Base-by-base conservation (phyloP, 768 basidiomycete species). In the Cubamyces sp. region DNA sequence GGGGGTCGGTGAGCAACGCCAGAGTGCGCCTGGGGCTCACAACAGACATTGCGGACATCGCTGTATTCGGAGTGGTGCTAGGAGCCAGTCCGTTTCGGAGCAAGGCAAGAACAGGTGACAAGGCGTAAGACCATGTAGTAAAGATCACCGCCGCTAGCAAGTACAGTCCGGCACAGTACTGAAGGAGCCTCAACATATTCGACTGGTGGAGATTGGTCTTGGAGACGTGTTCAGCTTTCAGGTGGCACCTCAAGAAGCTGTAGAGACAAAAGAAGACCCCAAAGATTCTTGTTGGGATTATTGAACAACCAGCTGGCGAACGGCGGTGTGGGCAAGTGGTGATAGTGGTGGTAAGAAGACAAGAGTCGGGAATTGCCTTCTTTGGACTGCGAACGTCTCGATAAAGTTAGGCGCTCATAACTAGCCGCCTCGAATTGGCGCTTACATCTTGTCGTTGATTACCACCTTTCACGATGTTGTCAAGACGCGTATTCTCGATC, bases 81-180 rank as follows among this genome's bases (percentile, higher is more conserved):
- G 26, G 18, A 30, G 25, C 9, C 54, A 46, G 39, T 51, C 25
- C 3, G 28, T 6, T 8, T 42, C 39, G 25, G 9, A 34, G 34
- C 34, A 34, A 34, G 6, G 34, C 11, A 1, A 54, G 26, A 8
- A 66, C 18, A 30, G 70, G 64, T 15, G 43, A 57, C 15, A 66
- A 54, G 7, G 68, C 25, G 14, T 75, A 52, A 60, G 58, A 69
- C 41, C 67, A 70, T 0, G 77, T 72, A 2, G 75, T 72, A 62
- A 75, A 75, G 19, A 73, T 25, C 45, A 78, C 53, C 19, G 76
- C 72, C 30, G 64, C 61, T 25, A 61, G 48, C 21, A 73, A 34
- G 53, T 77, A 78, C 49, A 67, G 21, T 23, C 48, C 25, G 7
- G 52, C 43, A 25, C 21, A 57, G 28, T 57, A 37, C 39, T 67